A percentile compares a stretch with the other conserved stretches of the same genome.
Evolutionary conservation across 768 basidiomycete species (phyloP).

Genomic region (Candolleomyces aberdarensis): DNA sequence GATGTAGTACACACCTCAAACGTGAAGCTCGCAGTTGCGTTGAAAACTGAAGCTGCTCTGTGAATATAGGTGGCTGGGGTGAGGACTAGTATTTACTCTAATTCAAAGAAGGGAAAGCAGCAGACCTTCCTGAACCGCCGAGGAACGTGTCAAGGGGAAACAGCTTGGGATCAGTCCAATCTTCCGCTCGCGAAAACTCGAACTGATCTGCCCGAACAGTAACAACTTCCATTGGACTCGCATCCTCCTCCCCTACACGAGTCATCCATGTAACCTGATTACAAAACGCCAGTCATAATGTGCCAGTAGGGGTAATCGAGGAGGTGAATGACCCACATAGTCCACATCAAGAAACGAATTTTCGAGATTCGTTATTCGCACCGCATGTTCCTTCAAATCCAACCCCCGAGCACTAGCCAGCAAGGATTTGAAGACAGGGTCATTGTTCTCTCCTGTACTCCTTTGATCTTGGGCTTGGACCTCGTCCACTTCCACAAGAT

Average conservation of each 20-base stretch:
- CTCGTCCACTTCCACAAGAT: slow-evolving; percentile 39
- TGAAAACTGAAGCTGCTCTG: not conserved
- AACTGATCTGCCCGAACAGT: slow-evolving; percentile 21
- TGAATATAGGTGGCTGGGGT: not conserved
- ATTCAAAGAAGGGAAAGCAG: too few species aligned
- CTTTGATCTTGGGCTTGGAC: slow-evolving; percentile 7
- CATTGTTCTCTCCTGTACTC: slow-evolving; percentile 23
- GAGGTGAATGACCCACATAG: slow-evolving; percentile 31
- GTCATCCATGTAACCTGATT: slow-evolving; percentile 30
- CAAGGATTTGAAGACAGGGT: slow-evolving; percentile 36
- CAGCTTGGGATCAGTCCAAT: not conserved
- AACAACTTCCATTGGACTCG: slow-evolving; percentile 15
- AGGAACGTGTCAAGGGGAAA: not conserved
- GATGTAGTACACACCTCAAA: not conserved
- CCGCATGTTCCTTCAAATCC: slow-evolving; percentile 30
- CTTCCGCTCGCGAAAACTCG: not conserved
- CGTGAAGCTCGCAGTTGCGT: not conserved
- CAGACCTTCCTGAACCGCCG: not conserved
- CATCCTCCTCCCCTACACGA: slow-evolving; percentile 19
- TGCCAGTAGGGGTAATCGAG: not conserved
- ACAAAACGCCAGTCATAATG: not conserved
- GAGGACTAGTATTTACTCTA: too few species aligned
- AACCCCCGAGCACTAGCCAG: slow-evolving; percentile 36
- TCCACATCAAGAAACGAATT: slow-evolving; percentile 41
- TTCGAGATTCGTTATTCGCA: slow-evolving; percentile 32